A percentile compares a stretch with the other conserved stretches of the same genome.
phyloP scores from a whole-genome alignment of 106 monocot genomes.

The Amphibolis antarctica region DNA sequence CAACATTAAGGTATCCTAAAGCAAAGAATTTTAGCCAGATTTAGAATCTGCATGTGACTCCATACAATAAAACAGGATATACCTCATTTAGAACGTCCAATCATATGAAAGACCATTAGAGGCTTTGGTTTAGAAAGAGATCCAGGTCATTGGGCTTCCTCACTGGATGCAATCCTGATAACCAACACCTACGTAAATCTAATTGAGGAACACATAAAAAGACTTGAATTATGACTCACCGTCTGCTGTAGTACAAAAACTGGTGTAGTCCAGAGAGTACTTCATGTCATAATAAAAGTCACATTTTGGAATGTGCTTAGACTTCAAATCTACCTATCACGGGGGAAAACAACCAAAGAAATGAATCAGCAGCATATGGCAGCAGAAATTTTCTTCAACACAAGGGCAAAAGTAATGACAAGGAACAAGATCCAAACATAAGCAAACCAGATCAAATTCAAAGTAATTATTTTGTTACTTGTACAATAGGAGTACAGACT shows the following conservation, averaged over 20 bases:
- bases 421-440: background rate
- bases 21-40: no score
- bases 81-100: background rate
- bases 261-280: conserved; percentile 70
- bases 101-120: background rate
- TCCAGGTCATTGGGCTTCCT: background rate
- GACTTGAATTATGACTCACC: conserved; percentile 15
- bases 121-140: background rate
- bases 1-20: no score
- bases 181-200: background rate
- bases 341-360: conserved; percentile 1
- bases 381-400: background rate
- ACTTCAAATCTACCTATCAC: conserved; percentile 42
- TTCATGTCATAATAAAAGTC: conserved; percentile 82
- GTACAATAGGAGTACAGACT: no score
- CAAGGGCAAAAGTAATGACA: background rate
- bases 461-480: no score
- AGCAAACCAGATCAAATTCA: no score
- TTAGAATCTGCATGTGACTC: no score
- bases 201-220: background rate
- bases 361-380: background rate
- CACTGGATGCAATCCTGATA: conserved; percentile 1
- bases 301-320: conserved; percentile 23
- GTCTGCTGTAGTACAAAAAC: conserved; percentile 42
- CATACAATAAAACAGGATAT: background rate